Base-by-base conservation (phyloP, 805 yeast species). In the Saccharomycopsis oosterbeekiorum region DNA sequence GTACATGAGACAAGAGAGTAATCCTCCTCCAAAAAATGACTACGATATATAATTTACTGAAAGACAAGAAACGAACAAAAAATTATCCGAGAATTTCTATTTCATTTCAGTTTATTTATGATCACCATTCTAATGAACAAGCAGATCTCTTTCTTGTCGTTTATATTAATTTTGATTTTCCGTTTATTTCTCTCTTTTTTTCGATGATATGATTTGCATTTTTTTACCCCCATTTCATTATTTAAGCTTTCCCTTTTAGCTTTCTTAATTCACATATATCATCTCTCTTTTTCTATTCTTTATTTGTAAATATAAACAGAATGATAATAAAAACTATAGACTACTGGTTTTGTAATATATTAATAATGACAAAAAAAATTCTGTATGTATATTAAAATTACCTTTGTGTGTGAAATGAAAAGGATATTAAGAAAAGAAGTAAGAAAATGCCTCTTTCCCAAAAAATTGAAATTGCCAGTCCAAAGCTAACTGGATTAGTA, bases 1-100 rank as follows among this genome's bases (percentile, higher is more conserved):
- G 66, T 92, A 92, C 68, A 80, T 92, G 86, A 82, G 92, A 67
- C 84, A 88, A 67, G 97, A 91, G 67, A 80, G 85, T 70, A 84
- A 85, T 2, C 81, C 81, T 56, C 97, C 98, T 26, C 97, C 98
- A 19, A 70, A 78, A 56, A 86, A 88, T 69, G 98, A 94, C 75
- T 94, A 91, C 73, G 96, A 91, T 69, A 12, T 47, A 47, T 47
- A 14, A 39, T 12, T 4, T 15, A 12, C 41, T n/a, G 12, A 29
- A 29, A 29, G 3, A 29, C 34, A 29, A 6, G 6, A 29, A 29
- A 29, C 3, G 6, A 29, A 29, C 34, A 29, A 29, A 29, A n/a
- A 29, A 29, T 29, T 29, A 29, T 29, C 34, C 34, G 34, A 29
- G 34, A 29, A 29, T 29, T 29, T 29, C 34, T 6, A 29, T 29